A percentile compares a stretch with the other conserved stretches of the same genome.
phyloP scores from a whole-genome alignment of 2,329 filamentous ascomycete genomes.

The Paecilomyces formosus region DNA sequence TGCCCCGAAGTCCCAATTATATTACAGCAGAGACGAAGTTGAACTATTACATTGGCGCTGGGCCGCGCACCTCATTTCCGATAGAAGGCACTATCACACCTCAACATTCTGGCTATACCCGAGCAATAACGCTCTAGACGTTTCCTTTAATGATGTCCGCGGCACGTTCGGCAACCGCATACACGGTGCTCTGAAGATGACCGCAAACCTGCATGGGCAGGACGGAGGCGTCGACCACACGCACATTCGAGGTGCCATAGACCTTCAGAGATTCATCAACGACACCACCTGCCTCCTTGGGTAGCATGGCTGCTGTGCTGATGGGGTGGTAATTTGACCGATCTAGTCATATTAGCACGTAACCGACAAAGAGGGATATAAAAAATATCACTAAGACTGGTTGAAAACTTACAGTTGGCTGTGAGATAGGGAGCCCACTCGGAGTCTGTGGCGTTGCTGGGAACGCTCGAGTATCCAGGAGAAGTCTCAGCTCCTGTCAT shows the following conservation, averaged over 20 bases:
- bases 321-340: slow-evolving; percentile 22
- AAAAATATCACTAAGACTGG: neutral
- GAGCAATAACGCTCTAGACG: neutral
- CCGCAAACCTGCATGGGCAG: slow-evolving; percentile 20
- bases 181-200: slow-evolving; percentile 18
- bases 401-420: slow-evolving; percentile 14
- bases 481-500: slow-evolving; percentile 11
- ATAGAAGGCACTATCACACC: neutral
- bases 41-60: neutral
- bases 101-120: neutral
- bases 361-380: neutral
- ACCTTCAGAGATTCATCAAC: slow-evolving; percentile 22
- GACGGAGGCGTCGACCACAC: slow-evolving; percentile 25
- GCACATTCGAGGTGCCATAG: slow-evolving; percentile 24
- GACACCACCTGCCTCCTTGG: slow-evolving; percentile 24
- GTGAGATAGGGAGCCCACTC: slow-evolving; percentile 17
- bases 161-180: slow-evolving; percentile 22
- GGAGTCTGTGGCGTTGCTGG: slow-evolving; percentile 13
- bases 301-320: slow-evolving; percentile 25
- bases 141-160: slow-evolving; percentile 24
- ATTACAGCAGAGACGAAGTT: neutral
- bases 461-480: slow-evolving; percentile 12
- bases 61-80: neutral
- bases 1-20: neutral
- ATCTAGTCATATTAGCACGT: slow-evolving; percentile 7